Evolutionary conservation across 179 eudicot species (phyloP).

Genomic region (Spergularia azorica): DNA sequence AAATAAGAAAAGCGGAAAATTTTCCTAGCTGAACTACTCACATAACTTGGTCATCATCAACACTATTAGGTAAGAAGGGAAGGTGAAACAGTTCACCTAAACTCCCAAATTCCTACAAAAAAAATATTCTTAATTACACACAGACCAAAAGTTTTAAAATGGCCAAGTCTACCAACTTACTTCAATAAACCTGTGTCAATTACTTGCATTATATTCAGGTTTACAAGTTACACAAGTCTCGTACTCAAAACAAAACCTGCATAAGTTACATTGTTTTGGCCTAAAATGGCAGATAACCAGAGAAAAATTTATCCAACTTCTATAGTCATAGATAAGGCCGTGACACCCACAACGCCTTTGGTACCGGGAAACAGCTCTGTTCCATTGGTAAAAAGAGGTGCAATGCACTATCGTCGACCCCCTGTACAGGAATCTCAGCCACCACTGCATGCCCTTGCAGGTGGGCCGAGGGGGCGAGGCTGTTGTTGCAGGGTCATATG

Average conservation of each 20-base stretch:
- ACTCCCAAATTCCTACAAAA: neutral
- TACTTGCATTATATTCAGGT: slow-evolving; percentile 23
- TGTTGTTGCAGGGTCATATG: slow-evolving; percentile 30
- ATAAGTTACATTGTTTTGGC: neutral
- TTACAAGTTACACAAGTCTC: slow-evolving; percentile 4
- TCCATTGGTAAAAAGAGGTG: slow-evolving; percentile 1
- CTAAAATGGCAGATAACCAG: slow-evolving; percentile 23
- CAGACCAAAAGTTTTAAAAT: neutral
- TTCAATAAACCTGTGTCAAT: slow-evolving; percentile 12
- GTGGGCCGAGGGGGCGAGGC: slow-evolving; percentile 19
- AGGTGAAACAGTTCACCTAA: slow-evolving; percentile 32
- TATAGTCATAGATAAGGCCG: slow-evolving; percentile 3
- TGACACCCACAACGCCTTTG: slow-evolving; percentile 16
- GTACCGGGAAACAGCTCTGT: slow-evolving; percentile 6
- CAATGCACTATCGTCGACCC: neutral
- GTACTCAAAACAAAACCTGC: neutral
- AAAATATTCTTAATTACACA: neutral
- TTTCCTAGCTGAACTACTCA: slow-evolving; percentile 31
- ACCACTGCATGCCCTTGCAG: slow-evolving; percentile 6
- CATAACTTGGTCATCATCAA: slow-evolving; percentile 5
- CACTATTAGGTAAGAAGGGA: slow-evolving; percentile 27
- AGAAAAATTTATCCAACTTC: slow-evolving; percentile 30
- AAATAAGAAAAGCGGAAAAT: neutral
- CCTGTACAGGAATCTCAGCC: neutral
- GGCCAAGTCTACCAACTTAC: slow-evolving; percentile 7